These are phyloP conservation scores for Starmerella bacillaris DNA, from an alignment of 805 yeast genomes.

Conservation along the genomic window DNA sequence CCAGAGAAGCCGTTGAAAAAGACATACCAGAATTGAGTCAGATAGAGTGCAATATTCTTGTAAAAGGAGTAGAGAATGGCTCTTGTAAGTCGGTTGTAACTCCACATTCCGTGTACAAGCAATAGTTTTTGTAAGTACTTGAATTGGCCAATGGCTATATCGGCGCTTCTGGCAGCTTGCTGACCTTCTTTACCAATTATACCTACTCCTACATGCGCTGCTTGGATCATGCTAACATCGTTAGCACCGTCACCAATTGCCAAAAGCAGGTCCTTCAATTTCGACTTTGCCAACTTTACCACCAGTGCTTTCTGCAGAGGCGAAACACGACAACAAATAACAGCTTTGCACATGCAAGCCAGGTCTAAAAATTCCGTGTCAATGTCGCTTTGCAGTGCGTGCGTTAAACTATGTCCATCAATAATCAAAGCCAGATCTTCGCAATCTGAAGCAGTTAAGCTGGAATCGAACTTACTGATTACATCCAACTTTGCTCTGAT, in stretches of 20 bases:
- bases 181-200: conserved; percentile 98
- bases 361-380: conserved; percentile 63
- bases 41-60: conserved; percentile 84
- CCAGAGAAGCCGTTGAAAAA: conserved; percentile 87
- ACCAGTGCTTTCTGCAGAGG: conserved; percentile 94
- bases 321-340: conserved; percentile 93
- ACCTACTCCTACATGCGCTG: conserved; percentile 98
- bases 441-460: conserved; percentile 48
- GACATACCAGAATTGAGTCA: conserved; percentile 98
- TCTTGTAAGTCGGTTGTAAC: conserved; percentile 80
- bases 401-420: conserved; percentile 82
- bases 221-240: conserved; percentile 97
- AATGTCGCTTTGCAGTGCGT: conserved; percentile 63
- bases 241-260: conserved; percentile 99
- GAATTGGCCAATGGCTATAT: conserved; percentile 91
- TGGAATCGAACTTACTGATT: conserved; percentile 28
- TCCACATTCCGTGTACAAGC: conserved; percentile 94
- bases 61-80: conserved; percentile 90
- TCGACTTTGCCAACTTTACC: conserved; percentile 78
- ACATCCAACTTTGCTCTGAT: conserved; percentile 60
- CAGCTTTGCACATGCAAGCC: conserved; percentile 82
- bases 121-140: conserved; percentile 63
- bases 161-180: conserved; percentile 98
- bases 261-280: conserved; percentile 48
- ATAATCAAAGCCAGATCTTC: conserved; percentile 76